These are phyloP conservation scores for Castanopsis chinensis DNA, from an alignment of 306 rosid genomes.

Conservation along the genomic window DNA sequence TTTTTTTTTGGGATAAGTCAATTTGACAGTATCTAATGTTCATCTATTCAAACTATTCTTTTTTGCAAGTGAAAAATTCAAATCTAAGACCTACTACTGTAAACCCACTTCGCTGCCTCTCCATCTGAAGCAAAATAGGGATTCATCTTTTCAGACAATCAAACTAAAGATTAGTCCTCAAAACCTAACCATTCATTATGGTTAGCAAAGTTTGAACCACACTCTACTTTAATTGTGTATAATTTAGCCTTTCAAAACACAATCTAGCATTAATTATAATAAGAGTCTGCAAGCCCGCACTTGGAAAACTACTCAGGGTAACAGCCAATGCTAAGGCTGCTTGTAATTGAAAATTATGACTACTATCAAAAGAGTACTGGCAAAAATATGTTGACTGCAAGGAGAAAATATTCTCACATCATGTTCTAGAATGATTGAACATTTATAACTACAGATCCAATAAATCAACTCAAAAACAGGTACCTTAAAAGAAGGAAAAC, in stretches of 20 bases:
- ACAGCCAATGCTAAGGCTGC: neutral
- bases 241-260: neutral
- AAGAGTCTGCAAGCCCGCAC: neutral
- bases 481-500: conserved; percentile 38
- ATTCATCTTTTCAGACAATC: neutral
- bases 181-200: neutral
- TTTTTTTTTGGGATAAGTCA: too few relatives aligned
- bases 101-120: neutral
- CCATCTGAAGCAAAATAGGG: neutral
- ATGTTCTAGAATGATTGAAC: conserved; percentile 5
- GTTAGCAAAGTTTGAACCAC: neutral
- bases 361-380: neutral
- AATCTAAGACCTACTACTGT: neutral
- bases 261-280: neutral
- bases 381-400: neutral
- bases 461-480: conserved; percentile 1
- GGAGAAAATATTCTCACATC: conserved; percentile 3
- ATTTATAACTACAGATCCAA: conserved; percentile 14
- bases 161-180: neutral
- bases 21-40: too few relatives aligned
- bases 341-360: neutral
- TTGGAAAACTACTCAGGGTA: neutral
- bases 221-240: neutral
- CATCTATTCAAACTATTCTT: too few relatives aligned
- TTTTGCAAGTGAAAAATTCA: too few relatives aligned